Conservation (phyloP, 345 rosid species). For the Ricinus communis region DNA sequence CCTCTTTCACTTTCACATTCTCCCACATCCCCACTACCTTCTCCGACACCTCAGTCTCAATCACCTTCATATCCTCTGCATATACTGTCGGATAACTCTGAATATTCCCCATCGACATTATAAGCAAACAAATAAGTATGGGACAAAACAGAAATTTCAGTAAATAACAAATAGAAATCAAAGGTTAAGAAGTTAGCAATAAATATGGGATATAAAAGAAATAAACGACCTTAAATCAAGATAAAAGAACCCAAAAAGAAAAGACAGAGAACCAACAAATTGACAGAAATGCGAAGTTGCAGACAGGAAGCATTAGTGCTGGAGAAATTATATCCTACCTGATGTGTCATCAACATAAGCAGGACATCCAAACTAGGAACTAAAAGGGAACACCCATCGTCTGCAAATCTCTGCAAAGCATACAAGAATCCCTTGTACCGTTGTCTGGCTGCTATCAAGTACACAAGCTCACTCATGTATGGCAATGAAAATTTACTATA, state of each 20-base stretch:
- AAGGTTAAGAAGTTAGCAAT: background rate
- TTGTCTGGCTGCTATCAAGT: constrained; percentile 67
- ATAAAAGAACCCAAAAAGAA: no score
- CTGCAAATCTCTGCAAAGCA: constrained; percentile 45
- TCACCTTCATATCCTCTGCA: constrained; percentile 65
- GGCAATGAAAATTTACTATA: constrained; percentile 63
- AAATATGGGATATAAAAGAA: background rate
- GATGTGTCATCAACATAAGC: constrained; percentile 82
- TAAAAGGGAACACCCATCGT: constrained; percentile 43
- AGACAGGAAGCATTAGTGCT: background rate
- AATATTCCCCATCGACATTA: constrained; percentile 4
- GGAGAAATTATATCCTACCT: constrained; percentile 42
- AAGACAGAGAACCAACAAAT: no score
- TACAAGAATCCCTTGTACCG: constrained; percentile 73
- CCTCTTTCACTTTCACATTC: constrained; percentile 45
- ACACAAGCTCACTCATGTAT: constrained; percentile 61
- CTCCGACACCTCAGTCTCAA: constrained; percentile 34
- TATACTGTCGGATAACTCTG: constrained; percentile 82
- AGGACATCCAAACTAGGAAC: constrained; percentile 69
- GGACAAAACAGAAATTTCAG: background rate
- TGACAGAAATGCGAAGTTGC: no score
- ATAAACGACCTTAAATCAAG: no score
- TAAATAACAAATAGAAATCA: background rate
- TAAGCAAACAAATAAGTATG: background rate
- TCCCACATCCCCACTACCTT: constrained; percentile 52